Evolutionary conservation across 306 rosid species (phyloP).

Genomic region (Fagus sylvatica): DNA sequence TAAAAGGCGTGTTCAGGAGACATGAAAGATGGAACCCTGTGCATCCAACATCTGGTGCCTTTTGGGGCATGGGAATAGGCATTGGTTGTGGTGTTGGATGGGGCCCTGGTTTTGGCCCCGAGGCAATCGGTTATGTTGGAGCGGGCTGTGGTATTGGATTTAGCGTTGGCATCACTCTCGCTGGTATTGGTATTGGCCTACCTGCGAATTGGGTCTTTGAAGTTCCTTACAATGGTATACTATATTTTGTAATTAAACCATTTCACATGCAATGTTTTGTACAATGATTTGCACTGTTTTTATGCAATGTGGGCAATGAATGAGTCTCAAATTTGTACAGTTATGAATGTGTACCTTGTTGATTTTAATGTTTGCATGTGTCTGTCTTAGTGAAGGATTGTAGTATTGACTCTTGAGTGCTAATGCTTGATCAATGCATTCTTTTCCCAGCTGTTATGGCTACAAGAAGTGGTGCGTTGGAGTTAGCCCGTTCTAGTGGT

Average conservation of each 20-base stretch:
- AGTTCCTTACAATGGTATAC: constrained; percentile 63
- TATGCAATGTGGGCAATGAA: constrained; percentile 8
- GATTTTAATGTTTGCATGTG: constrained; percentile 19
- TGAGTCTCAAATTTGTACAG: neutral
- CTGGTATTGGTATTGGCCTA: constrained; percentile 82
- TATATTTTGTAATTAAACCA: neutral
- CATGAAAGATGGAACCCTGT: constrained; percentile 89
- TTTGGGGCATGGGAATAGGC: constrained; percentile 96
- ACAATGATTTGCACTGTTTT: neutral
- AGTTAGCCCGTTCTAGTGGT: constrained; percentile 42
- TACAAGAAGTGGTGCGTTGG: constrained; percentile 47
- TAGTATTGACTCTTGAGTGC: constrained; percentile 6
- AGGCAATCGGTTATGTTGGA: constrained; percentile 88
- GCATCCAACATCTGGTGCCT: constrained; percentile 87
- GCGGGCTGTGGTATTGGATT: constrained; percentile 96
- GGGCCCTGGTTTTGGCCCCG: constrained; percentile 99
- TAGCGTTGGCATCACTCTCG: constrained; percentile 76
- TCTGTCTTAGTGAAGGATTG: constrained; percentile 21
- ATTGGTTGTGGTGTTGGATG: constrained; percentile 96
- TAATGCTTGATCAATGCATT: neutral
- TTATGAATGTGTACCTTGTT: neutral
- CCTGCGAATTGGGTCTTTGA: constrained; percentile 63
- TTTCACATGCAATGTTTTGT: constrained; percentile 10
- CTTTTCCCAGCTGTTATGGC: constrained; percentile 55
- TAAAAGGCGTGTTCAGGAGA: constrained; percentile 72